Conservation (phyloP, 495 filamentous ascomycete species). For the Eremomyces bilateralis region DNA sequence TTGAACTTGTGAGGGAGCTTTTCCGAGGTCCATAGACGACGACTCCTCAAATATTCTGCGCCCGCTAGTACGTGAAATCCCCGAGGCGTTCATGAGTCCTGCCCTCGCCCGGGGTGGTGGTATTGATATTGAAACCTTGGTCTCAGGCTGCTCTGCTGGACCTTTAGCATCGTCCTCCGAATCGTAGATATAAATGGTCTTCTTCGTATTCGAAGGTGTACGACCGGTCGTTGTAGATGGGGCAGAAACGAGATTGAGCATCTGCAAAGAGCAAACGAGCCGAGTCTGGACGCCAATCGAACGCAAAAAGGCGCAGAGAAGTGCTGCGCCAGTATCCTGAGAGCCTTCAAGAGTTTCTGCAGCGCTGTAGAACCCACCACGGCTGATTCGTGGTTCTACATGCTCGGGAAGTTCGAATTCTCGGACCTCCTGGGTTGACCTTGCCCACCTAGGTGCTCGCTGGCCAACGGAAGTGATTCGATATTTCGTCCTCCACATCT, state of each 20-base stretch:
- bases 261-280: conserved; percentile 80
- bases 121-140: neutral
- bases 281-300: conserved; percentile 59
- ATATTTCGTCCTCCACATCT: conserved; percentile 45
- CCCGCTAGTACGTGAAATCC: neutral
- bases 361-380: conserved; percentile 45
- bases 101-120: neutral
- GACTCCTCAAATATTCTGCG: too few relatives aligned
- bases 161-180: conserved; percentile 3
- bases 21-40: neutral
- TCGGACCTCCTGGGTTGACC: conserved; percentile 17
- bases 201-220: conserved; percentile 25
- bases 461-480: conserved; percentile 47
- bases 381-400: conserved; percentile 29
- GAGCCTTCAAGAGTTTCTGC: conserved; percentile 49
- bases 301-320: conserved; percentile 74
- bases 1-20: neutral
- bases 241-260: conserved; percentile 49
- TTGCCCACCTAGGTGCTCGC: conserved; percentile 48
- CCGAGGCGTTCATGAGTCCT: neutral
- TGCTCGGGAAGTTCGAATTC: conserved; percentile 31
- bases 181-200: conserved; percentile 20
- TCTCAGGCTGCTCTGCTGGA: neutral
- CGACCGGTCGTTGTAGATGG: conserved; percentile 21
- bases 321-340: conserved; percentile 69